Conservation (phyloP, 306 rosid genomes). For the Albizia julibrissin region DNA sequence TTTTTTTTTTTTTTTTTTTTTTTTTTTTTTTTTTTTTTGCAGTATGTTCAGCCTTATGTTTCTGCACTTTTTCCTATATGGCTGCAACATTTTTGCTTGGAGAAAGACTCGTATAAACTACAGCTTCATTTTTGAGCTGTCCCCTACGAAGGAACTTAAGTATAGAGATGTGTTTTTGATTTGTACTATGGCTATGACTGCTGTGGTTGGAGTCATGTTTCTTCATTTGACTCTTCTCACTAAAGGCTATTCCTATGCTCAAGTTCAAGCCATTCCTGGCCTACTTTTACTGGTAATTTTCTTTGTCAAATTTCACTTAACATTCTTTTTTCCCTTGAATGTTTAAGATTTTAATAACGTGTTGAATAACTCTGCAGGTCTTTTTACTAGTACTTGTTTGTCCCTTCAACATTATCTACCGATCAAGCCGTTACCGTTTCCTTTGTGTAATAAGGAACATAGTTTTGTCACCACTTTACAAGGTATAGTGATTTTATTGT, state of each 20-base stretch:
- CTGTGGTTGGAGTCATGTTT: conserved; percentile 79
- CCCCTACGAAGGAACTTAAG: conserved; percentile 75
- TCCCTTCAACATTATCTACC: conserved; percentile 78
- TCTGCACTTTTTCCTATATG: conserved; percentile 91
- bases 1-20: too few species aligned
- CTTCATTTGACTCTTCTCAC: conserved; percentile 75
- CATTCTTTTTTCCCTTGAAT: background rate
- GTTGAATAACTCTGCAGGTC: conserved; percentile 49
- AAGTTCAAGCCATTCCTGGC: conserved; percentile 82
- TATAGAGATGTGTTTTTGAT: conserved; percentile 85
- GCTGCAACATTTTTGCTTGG: conserved; percentile 94
- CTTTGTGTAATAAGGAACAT: conserved; percentile 88
- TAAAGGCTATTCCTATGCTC: conserved; percentile 72
- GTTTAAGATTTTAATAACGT: conserved; percentile 11
- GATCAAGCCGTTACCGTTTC: conserved; percentile 77
- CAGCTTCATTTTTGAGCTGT: conserved; percentile 83
- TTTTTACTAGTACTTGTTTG: conserved; percentile 67
- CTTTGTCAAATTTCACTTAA: background rate
- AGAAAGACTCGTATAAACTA: conserved; percentile 87
- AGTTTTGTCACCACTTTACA: conserved; percentile 85
- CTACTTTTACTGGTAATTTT: conserved; percentile 77
- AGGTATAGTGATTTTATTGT: conserved; percentile 51
- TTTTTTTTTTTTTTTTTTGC: conserved; percentile 33
- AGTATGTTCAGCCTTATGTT: conserved; percentile 96
- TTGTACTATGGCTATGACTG: conserved; percentile 75